phyloP scores from a whole-genome alignment of 768 basidiomycete species.

The Boletus fagicola region DNA sequence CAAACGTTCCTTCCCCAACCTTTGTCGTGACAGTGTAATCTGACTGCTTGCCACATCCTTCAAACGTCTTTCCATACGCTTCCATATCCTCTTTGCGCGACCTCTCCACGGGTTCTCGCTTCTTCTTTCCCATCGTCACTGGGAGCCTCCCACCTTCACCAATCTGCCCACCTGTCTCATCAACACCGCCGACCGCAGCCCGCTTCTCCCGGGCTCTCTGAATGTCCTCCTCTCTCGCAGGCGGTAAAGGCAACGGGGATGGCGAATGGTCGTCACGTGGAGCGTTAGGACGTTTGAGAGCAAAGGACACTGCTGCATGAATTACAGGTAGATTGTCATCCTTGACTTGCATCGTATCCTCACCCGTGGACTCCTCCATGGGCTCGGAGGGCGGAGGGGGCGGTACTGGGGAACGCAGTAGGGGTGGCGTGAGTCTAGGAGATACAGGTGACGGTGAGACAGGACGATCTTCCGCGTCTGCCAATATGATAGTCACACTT shows the following conservation, averaged over 20 bases:
- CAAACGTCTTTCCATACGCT: slow-evolving; percentile 66
- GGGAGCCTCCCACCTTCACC: slow-evolving; percentile 1
- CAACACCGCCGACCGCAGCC: slow-evolving; percentile 8
- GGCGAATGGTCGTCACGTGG: slow-evolving; percentile 49
- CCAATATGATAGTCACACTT: background rate
- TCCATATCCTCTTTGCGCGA: slow-evolving; percentile 62
- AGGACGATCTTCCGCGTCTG: slow-evolving; percentile 22
- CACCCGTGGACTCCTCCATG: slow-evolving; percentile 26
- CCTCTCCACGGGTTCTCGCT: slow-evolving; percentile 47
- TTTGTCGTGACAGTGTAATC: slow-evolving; percentile 85
- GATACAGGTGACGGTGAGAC: slow-evolving; percentile 25
- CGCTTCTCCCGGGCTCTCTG: slow-evolving; percentile 29
- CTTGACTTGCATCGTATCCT: slow-evolving; percentile 16
- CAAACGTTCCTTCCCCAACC: slow-evolving; percentile 96
- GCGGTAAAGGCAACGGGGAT: slow-evolving; percentile 34
- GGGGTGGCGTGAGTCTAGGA: slow-evolving; percentile 21
- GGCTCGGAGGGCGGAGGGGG: slow-evolving; percentile 38
- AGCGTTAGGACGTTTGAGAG: slow-evolving; percentile 45
- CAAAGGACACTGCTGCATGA: slow-evolving; percentile 42
- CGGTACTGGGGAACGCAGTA: slow-evolving; percentile 26
- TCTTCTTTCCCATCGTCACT: slow-evolving; percentile 25
- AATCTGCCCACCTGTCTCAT: slow-evolving; percentile 3
- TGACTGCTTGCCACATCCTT: slow-evolving; percentile 65
- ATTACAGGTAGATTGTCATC: slow-evolving; percentile 34
- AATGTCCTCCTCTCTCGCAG: slow-evolving; percentile 30